Evolutionary conservation across 805 yeast species (phyloP), one percentile per base, ranked within the genome.

Genomic region (Ogataea angusta): DNA sequence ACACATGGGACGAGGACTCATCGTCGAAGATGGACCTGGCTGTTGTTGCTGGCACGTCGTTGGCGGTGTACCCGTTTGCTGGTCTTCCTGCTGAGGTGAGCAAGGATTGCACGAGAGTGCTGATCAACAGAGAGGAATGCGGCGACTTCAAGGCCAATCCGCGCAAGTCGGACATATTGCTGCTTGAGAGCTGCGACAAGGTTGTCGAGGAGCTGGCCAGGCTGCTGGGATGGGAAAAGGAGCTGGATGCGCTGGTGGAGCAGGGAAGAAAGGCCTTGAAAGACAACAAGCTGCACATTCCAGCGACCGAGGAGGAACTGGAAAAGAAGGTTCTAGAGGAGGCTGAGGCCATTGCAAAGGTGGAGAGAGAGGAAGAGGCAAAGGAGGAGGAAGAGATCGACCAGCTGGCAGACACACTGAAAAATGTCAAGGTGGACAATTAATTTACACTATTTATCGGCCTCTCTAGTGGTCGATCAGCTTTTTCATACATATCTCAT

Each of bases 11-110:
- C 3, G 66, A 68, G 15, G 77, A 75, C 44, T 57, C 73, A 24
- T 56, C 67, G 2, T 67, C 70, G 2, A 69, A 63, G 15, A 63
- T 80, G 18, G 88, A 82, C 51, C 59, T 90, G 19, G 87, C 88
- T 0, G 77, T 91, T 16, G 89, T 91, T 1, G 96, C 95, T 0
- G 99, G 99, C 1, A 88, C 97, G 0, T 86, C 96, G 0, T 71
- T 91, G 28, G 78, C 90, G 1, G 98, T 91, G 1, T 79, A 78
- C 48, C 99, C 99, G 2, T 91, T 91, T 71, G 96, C 96, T 1
- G 70, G 79, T 8, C 66, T 91, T 36, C 96, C 96, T 0, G 62
- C 75, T 2, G 89, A 85, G 52, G 75, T 82, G 0, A 68, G 70
- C 4, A 52, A 53, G 1, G 54, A 62, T 1, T 62, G 76, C 14